phyloP scores from a whole-genome alignment of 78 protist species.

The Diacronema lutheri region DNA sequence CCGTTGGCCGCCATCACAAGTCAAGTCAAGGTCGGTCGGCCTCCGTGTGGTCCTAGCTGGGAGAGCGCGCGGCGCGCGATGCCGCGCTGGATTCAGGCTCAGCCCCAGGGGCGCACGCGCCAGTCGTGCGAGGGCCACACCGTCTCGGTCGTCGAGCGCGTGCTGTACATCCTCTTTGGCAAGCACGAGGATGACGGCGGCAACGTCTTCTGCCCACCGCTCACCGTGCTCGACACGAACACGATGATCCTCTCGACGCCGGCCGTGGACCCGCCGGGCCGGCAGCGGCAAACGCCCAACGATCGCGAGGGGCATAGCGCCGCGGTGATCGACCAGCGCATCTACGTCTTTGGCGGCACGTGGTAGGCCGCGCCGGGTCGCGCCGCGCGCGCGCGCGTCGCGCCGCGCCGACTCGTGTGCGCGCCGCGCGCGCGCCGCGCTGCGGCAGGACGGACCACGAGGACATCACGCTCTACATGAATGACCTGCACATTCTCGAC shows the following conservation, averaged over 20 bases:
- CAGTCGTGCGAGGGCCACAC: constrained; percentile 1
- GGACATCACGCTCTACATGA: background rate
- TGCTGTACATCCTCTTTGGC: background rate
- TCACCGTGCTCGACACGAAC: no score
- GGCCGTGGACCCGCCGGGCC: no score
- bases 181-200: background rate
- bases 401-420: no score
- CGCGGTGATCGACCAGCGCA: background rate
- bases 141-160: background rate
- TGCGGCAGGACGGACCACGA: background rate
- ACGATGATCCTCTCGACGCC: no score
- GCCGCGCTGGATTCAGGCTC: background rate
- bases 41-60: no score
- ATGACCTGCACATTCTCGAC: background rate
- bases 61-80: no score
- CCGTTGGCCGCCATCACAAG: no score
- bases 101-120: background rate
- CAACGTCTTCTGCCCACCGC: background rate
- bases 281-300: background rate
- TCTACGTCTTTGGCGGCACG: constrained; percentile 16
- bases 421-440: no score
- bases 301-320: constrained; percentile 8
- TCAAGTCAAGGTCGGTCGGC: no score
- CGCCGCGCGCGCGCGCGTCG: no score
- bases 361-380: background rate